Percentiles rank a stretch among this genome's conserved stretches.
Evolutionary conservation across 2,329 filamentous ascomycete genomes (phyloP).

Genomic region (Fusarium bulbicola): DNA sequence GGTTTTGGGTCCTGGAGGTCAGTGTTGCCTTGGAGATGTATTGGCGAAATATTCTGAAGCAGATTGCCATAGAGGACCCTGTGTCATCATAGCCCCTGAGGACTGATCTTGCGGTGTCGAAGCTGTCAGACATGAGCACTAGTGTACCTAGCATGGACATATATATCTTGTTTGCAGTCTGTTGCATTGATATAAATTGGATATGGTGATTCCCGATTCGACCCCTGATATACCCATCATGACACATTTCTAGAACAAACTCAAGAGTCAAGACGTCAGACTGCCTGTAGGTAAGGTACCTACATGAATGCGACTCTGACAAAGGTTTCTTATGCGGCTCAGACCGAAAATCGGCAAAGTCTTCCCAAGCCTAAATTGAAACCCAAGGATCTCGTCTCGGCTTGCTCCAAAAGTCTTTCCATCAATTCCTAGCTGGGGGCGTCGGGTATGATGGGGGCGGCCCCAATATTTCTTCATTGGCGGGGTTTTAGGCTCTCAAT

Average conservation of each 20-base stretch:
- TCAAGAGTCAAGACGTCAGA: background rate
- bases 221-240: background rate
- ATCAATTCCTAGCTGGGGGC: background rate
- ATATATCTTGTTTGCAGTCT: background rate
- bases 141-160: background rate
- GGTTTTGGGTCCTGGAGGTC: background rate
- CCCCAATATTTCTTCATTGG: constrained; percentile 28
- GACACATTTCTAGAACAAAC: background rate
- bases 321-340: constrained; percentile 20
- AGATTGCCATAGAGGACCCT: background rate
- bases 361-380: background rate
- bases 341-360: constrained; percentile 26
- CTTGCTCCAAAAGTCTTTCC: background rate
- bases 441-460: background rate
- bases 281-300: constrained; percentile 2
- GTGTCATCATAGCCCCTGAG: background rate
- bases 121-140: background rate
- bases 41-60: background rate
- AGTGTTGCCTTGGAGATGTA: constrained; percentile 2
- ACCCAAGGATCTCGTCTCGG: background rate
- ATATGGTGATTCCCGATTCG: constrained; percentile 20
- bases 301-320: constrained; percentile 19
- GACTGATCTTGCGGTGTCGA: background rate
- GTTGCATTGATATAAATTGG: background rate
- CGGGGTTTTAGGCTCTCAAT: constrained; percentile 38